Conservation (phyloP, 2,329 filamentous ascomycete species). For the Sclerotinia glacialis region DNA sequence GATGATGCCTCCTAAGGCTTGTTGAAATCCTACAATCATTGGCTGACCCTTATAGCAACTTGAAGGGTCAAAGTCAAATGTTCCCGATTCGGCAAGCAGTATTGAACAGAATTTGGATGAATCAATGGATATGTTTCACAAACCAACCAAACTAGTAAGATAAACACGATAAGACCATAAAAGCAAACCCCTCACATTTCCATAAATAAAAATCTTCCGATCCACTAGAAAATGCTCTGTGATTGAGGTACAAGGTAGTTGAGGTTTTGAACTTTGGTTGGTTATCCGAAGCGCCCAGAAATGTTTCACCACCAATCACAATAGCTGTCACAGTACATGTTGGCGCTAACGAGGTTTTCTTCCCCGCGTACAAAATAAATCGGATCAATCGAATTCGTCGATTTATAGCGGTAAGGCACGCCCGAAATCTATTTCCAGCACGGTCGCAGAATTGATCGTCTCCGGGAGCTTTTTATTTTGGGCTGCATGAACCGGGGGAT, state of each 20-base stretch:
- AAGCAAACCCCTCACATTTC: slow-evolving; percentile 12
- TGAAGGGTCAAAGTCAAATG: slow-evolving; percentile 7
- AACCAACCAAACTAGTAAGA: slow-evolving; percentile 12
- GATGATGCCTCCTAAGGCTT: not conserved
- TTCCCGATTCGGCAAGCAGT: slow-evolving; percentile 8
- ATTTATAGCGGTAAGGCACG: slow-evolving; percentile 7
- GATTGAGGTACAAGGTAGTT: not conserved
- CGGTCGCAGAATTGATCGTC: slow-evolving; percentile 13
- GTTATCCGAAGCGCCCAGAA: slow-evolving; percentile 12
- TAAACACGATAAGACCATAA: slow-evolving; percentile 16
- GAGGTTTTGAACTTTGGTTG: slow-evolving; percentile 17
- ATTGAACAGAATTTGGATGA: not conserved
- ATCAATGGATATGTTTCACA: slow-evolving; percentile 15
- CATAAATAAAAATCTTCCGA: slow-evolving; percentile 17
- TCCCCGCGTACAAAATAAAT: slow-evolving; percentile 21
- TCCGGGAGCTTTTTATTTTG: slow-evolving; percentile 20
- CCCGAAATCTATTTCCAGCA: slow-evolving; percentile 20
- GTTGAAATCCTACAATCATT: not conserved
- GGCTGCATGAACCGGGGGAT: slow-evolving; percentile 15
- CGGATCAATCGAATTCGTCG: slow-evolving; percentile 12
- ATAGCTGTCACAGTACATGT: slow-evolving; percentile 18
- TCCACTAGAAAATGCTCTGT: slow-evolving; percentile 11
- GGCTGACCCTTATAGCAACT: not conserved
- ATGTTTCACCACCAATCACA: slow-evolving; percentile 17
- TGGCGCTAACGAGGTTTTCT: slow-evolving; percentile 21